These are phyloP conservation scores for Davidsoniella australis DNA, from an alignment of 2,329 filamentous ascomycete genomes.

Conservation along the genomic window DNA sequence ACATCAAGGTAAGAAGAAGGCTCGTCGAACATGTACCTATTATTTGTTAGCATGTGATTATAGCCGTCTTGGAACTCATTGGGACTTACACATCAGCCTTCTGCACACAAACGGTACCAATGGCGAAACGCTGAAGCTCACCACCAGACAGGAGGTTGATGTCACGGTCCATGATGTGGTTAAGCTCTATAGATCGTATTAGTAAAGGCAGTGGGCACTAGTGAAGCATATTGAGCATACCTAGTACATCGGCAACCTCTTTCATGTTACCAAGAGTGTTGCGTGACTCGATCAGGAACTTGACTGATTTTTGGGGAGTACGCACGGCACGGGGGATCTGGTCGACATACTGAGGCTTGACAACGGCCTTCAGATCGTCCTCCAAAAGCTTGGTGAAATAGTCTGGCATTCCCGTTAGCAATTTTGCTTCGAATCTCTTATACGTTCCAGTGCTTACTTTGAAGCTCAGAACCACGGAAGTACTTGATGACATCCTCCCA, in stretches of 20 bases:
- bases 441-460: constrained; percentile 45
- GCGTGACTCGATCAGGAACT: constrained; percentile 59
- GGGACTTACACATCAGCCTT: constrained; percentile 56
- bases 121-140: constrained; percentile 95
- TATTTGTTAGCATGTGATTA: constrained; percentile 7
- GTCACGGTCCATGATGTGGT: constrained; percentile 82
- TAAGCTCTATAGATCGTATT: constrained; percentile 38
- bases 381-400: constrained; percentile 98
- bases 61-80: constrained; percentile 13
- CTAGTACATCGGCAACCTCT: constrained; percentile 61
- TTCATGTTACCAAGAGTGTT: constrained; percentile 63
- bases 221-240: constrained; percentile 4
- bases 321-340: constrained; percentile 90
- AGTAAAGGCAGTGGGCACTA: constrained; percentile 15
- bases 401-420: constrained; percentile 29
- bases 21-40: constrained; percentile 92
- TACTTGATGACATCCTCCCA: constrained; percentile 99
- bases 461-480: constrained; percentile 91
- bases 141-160: constrained; percentile 84
- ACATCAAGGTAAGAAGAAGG: constrained; percentile 98
- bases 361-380: constrained; percentile 90
- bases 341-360: constrained; percentile 98
- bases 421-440: neutral
- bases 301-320: constrained; percentile 62
- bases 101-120: constrained; percentile 88